These are phyloP conservation scores for Tilletia caries DNA, from an alignment of 1,284 basidiomycete genomes.

Conservation along the genomic window DNA sequence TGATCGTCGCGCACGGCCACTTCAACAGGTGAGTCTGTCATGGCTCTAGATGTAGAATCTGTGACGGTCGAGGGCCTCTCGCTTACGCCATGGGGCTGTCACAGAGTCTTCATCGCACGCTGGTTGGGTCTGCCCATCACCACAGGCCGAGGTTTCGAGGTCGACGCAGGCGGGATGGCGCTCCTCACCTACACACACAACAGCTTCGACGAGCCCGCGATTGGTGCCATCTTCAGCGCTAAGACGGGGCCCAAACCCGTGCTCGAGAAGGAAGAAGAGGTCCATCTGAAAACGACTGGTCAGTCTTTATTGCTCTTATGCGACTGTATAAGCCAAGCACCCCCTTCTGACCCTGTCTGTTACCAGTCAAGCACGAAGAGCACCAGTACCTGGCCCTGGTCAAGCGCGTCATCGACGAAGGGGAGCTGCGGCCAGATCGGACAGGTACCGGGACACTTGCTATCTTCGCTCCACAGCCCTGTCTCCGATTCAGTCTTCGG, in stretches of 20 bases:
- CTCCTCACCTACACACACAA: slow-evolving; percentile 49
- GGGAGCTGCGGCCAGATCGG: slow-evolving; percentile 41
- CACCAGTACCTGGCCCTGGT: slow-evolving; percentile 49
- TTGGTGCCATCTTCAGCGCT: slow-evolving; percentile 47
- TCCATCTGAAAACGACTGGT: slow-evolving; percentile 5
- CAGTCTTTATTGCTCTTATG: neutral
- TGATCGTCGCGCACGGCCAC: slow-evolving; percentile 50
- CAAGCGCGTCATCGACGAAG: slow-evolving; percentile 37
- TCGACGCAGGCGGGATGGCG: slow-evolving; percentile 49
- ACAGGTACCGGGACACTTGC: slow-evolving; percentile 51
- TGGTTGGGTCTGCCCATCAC: slow-evolving; percentile 43
- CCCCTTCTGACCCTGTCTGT: too few relatives aligned
- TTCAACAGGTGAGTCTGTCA: slow-evolving; percentile 32
- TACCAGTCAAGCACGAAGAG: slow-evolving; percentile 33
- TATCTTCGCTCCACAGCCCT: slow-evolving; percentile 46
- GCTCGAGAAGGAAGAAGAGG: neutral
- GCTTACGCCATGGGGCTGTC: neutral
- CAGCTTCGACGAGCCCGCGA: slow-evolving; percentile 44
- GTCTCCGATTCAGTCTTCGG: slow-evolving; percentile 38
- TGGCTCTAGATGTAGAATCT: neutral
- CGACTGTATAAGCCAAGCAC: too few relatives aligned
- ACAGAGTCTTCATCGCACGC: slow-evolving; percentile 41
- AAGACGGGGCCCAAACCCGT: slow-evolving; percentile 33
- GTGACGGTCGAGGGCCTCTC: neutral
- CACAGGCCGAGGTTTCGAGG: slow-evolving; percentile 42